These are phyloP conservation scores for Trichophaea hybrida DNA, from an alignment of 2,329 filamentous ascomycete species.

Conservation along the genomic window DNA sequence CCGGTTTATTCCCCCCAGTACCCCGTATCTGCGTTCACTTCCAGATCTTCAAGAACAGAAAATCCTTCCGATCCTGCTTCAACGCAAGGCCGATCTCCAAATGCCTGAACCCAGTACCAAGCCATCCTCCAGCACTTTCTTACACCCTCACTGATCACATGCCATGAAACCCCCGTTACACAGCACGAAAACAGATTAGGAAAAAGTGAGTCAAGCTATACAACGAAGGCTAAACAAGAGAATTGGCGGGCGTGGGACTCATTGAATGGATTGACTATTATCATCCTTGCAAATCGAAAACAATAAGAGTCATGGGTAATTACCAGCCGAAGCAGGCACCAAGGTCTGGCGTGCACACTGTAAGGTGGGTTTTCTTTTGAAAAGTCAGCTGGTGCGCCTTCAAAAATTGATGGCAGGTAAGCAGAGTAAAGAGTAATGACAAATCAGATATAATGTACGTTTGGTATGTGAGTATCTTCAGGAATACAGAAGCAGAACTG, in stretches of 20 bases:
- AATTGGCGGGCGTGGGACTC: constrained; percentile 4
- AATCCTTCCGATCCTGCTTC: not conserved
- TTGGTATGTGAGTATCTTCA: constrained; percentile 5
- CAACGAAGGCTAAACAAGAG: not conserved
- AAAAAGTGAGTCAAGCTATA: constrained; percentile 1
- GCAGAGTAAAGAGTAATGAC: not conserved
- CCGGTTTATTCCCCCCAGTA: constrained; percentile 2
- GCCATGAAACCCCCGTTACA: constrained; percentile 1
- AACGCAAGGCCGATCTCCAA: constrained; percentile 2
- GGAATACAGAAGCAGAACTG: constrained; percentile 10
- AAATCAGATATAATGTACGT: constrained; percentile 4
- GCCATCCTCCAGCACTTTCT: not conserved
- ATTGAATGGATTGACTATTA: constrained; percentile 11
- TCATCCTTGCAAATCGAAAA: constrained; percentile 5
- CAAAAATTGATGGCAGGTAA: not conserved
- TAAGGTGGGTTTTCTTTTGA: not conserved
- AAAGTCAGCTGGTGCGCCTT: not conserved
- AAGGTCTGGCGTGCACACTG: not conserved
- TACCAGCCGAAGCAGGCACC: not conserved
- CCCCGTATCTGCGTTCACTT: constrained; percentile 2
- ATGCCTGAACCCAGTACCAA: not conserved
- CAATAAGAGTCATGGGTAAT: not conserved
- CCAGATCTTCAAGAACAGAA: constrained; percentile 4
- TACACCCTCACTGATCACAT: not conserved
- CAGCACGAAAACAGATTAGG: not conserved